Evolutionary conservation across 1,284 basidiomycete genomes (phyloP).

Genomic region (Vanrija sp.): DNA sequence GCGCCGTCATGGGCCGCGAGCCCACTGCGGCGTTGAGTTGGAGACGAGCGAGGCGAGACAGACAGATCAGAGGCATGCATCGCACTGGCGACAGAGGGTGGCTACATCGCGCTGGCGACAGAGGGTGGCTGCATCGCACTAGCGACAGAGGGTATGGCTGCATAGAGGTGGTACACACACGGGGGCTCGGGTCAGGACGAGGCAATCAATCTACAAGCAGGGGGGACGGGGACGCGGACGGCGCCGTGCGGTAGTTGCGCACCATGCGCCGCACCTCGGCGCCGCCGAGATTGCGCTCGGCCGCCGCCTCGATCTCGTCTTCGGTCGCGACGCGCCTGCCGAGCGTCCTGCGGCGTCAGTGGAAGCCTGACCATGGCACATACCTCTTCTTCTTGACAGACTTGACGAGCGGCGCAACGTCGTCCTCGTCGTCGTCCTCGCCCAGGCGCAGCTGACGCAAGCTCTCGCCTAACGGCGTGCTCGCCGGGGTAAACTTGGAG

Average conservation of each 20-base stretch:
- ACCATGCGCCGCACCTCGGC: constrained; percentile 42
- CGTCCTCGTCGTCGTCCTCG: constrained; percentile 26
- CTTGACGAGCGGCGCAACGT: constrained; percentile 38
- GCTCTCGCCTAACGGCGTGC: constrained; percentile 26
- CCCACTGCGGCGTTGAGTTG: constrained; percentile 27
- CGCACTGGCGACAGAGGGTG: no score
- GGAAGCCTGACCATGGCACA: constrained; percentile 35
- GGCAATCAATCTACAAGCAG: no score
- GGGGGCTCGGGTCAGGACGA: no score
- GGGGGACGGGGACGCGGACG: no score
- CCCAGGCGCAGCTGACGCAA: constrained; percentile 15
- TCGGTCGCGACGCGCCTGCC: constrained; percentile 51
- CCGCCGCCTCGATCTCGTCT: constrained; percentile 47
- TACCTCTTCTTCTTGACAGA: constrained; percentile 52
- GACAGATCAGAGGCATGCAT: no score
- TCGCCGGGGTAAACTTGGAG: not conserved
- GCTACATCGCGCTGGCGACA: no score
- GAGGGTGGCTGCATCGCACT: no score
- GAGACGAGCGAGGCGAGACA: no score
- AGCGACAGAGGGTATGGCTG: no score
- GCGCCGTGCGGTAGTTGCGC: constrained; percentile 8
- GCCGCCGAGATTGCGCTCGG: constrained; percentile 27
- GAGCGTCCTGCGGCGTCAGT: constrained; percentile 43
- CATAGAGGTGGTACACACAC: not conserved
- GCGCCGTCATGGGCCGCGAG: constrained; percentile 23